A percentile compares a stretch with the other conserved stretches of the same genome.
Evolutionary conservation across 78 protist genomes (phyloP).

Genomic region (Pelomyxa schiedti): DNA sequence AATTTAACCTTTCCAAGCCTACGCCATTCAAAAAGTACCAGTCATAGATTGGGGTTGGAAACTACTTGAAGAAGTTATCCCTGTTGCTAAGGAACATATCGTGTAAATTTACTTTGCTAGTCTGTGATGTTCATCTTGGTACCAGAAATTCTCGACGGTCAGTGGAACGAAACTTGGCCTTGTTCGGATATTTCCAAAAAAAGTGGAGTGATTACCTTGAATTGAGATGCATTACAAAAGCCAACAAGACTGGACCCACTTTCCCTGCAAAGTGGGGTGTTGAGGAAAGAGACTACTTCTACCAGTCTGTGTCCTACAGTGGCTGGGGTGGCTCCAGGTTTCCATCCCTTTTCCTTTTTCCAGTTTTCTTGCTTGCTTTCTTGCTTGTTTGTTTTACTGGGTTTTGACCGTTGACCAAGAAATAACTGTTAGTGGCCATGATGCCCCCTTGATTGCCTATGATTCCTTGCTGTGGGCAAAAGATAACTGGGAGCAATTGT

Average conservation of each 20-base stretch:
- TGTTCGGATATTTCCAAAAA: too few species aligned
- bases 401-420: too few species aligned
- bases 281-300: slow-evolving; percentile 7
- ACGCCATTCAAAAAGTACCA: too few species aligned
- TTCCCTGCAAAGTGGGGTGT: slow-evolving; percentile 13
- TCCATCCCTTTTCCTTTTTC: too few species aligned
- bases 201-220: not conserved
- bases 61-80: too few species aligned
- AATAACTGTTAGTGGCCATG: slow-evolving; percentile 37
- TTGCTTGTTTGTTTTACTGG: too few species aligned
- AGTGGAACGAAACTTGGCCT: slow-evolving; percentile 4
- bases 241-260: slow-evolving; percentile 5
- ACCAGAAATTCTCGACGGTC: slow-evolving; percentile 7
- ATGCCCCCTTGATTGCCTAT: slow-evolving; percentile 23
- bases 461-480: slow-evolving; percentile 18
- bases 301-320: not conserved
- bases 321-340: slow-evolving; percentile 30
- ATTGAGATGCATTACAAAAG: not conserved
- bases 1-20: too few species aligned
- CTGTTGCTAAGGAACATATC: too few species aligned
- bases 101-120: too few species aligned
- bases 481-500: slow-evolving; percentile 14
- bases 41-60: too few species aligned
- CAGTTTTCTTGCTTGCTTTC: too few species aligned
- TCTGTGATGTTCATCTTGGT: too few species aligned